Evolutionary conservation across 192 early-diverging fungal genomes (phyloP).

Genomic region (Helicostylum pulchrum): DNA sequence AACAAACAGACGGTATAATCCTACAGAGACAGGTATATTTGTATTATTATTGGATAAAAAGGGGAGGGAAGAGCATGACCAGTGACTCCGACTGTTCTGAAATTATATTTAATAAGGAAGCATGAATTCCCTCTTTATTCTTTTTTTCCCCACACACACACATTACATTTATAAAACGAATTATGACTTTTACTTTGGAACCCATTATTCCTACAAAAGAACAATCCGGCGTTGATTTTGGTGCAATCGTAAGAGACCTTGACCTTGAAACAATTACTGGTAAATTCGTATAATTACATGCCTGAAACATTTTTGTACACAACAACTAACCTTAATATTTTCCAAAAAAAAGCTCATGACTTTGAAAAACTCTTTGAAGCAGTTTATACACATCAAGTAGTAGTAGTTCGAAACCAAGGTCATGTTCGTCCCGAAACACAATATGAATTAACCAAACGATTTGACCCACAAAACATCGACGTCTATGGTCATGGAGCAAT

Average conservation of each 20-base stretch:
- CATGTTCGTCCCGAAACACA: slow-evolving; percentile 32
- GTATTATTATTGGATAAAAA: too few relatives aligned
- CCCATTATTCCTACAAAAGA: slow-evolving; percentile 18
- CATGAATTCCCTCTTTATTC: background rate
- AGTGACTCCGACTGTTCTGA: background rate
- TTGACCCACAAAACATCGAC: slow-evolving; percentile 30
- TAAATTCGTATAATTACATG: background rate
- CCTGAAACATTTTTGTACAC: background rate
- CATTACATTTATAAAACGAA: background rate
- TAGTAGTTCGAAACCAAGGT: slow-evolving; percentile 30
- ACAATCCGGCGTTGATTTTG: slow-evolving; percentile 37
- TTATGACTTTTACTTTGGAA: slow-evolving; percentile 27
- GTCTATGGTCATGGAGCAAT: slow-evolving; percentile 34
- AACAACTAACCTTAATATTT: background rate
- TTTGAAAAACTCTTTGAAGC: slow-evolving; percentile 32
- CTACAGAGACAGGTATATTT: too few relatives aligned
- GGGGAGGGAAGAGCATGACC: too few relatives aligned
- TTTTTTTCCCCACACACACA: background rate
- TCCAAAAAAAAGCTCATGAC: slow-evolving; percentile 16
- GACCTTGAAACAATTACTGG: slow-evolving; percentile 33
- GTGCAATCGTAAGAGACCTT: slow-evolving; percentile 19
- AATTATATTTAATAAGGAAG: background rate
- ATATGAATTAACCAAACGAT: slow-evolving; percentile 26
- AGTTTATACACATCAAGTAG: slow-evolving; percentile 32
- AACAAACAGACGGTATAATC: too few relatives aligned